Evolutionary conservation across 257 asterid genomes (phyloP).

Genomic region (Apocynum venetum): DNA sequence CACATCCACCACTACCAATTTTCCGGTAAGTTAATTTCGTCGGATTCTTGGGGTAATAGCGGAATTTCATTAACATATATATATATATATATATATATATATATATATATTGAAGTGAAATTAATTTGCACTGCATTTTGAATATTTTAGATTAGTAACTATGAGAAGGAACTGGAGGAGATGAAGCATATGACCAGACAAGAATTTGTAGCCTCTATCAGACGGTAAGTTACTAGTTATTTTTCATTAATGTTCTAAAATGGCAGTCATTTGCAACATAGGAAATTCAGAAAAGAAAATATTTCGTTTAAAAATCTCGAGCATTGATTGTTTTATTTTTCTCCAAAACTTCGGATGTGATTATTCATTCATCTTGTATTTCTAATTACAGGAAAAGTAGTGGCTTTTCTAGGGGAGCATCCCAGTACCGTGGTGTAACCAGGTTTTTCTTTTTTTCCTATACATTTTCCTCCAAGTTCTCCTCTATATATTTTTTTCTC

Average conservation of each 20-base stretch:
- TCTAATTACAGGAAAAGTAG: constrained; percentile 63
- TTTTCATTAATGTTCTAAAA: background rate
- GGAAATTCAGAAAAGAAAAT: too few relatives aligned
- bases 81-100: too few relatives aligned
- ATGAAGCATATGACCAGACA: constrained; percentile 96
- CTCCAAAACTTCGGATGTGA: background rate
- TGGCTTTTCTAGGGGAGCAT: constrained; percentile 92
- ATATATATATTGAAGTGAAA: too few relatives aligned
- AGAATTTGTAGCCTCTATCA: constrained; percentile 89
- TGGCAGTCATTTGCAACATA: too few relatives aligned
- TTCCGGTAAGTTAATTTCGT: constrained; percentile 42
- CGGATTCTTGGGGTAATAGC: background rate
- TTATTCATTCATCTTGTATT: background rate
- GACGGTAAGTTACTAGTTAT: constrained; percentile 45
- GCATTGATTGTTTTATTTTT: too few relatives aligned
- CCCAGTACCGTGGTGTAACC: constrained; percentile 90
- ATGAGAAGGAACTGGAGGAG: constrained; percentile 88
- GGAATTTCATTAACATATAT: too few relatives aligned
- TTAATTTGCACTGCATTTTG: too few relatives aligned
- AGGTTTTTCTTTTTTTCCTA: constrained; percentile 32
- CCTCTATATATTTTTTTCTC: constrained; percentile 8
- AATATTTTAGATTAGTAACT: constrained; percentile 60
- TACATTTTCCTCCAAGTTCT: background rate
- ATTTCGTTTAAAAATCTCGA: too few relatives aligned
- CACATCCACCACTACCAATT: constrained; percentile 87